Base-by-base conservation (phyloP, 148 eudicot genomes). In the Persicaria tinctoria region DNA sequence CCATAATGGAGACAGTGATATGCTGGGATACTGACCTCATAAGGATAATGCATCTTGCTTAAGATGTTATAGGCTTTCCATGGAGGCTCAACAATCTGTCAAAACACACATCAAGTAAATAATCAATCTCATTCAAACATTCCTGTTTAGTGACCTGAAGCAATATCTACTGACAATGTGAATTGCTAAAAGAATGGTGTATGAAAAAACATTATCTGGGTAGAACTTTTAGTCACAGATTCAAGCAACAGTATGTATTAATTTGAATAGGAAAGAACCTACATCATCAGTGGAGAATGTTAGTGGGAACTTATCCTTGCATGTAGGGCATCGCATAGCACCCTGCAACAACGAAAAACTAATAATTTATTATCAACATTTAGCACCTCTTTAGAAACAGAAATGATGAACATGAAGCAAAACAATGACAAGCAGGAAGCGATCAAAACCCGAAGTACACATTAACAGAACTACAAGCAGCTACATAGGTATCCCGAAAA, bases 201-300 rank as follows among this genome's bases (percentile, higher is more conserved):
- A 41, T 23, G 41, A 60, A 8, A 20, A 23, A 23, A 32, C 14
- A 60, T 23, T 23, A 8, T 60, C 68, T 27, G 10, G 4, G 9
- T 3, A 23, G 1, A 45, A 3, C 27, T 47, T 50, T 70, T 48
- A 1, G 53, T 51, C 76, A 74, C 68, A 55, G 8, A 23, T 51
- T 45, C 32, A 27, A 38, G 50, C 71, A 60, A 38, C 56, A 20
- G 20, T 14, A 9, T 48, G 47, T 45, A 62, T 14, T 14, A 23
- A 64, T n/a, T 71, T 27, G 44, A 20, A 49, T 12, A 14, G 48
- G 5, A 46, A 17, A 76, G 66, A 74, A 81, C 97, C 87, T 76
- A 93, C 98, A 75, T 91, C 90, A 87, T 93, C 98, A 41, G 94
- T 93, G 77, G 98, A 91, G 70, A 93, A 88, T 77, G 90, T 87